Conservation (phyloP, 805 yeast genomes). For the Yarrowia sp. region DNA sequence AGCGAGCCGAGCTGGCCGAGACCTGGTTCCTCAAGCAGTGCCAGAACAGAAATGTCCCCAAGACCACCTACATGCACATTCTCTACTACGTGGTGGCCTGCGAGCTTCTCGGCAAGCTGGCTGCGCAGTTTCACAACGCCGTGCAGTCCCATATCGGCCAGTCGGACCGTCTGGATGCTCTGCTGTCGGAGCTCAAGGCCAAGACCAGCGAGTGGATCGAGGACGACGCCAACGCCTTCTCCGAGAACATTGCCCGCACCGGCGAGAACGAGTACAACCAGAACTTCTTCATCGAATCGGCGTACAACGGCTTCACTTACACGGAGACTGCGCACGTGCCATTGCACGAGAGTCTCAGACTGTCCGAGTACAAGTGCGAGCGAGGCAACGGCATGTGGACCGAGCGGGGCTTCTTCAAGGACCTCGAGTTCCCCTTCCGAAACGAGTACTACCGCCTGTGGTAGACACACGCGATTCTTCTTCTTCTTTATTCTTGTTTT, state of each 20-base stretch:
- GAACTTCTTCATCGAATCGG: slow-evolving; percentile 11
- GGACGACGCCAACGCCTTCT: background rate
- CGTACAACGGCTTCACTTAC: slow-evolving; percentile 15
- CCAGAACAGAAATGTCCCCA: background rate
- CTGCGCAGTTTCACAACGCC: slow-evolving; percentile 1
- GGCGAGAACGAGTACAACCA: slow-evolving; percentile 21
- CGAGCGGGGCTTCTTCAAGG: background rate
- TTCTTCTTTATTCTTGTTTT: background rate
- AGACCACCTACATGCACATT: slow-evolving; percentile 5
- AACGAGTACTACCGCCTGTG: slow-evolving; percentile 13
- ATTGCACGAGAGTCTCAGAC: background rate
- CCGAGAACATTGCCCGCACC: slow-evolving; percentile 10
- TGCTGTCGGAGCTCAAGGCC: background rate
- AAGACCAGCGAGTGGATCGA: background rate
- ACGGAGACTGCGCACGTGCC: background rate
- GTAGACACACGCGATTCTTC: no score
- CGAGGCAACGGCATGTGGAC: slow-evolving; percentile 20
- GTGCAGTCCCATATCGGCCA: background rate
- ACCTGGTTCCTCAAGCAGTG: slow-evolving; percentile 5
- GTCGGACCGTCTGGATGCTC: background rate
- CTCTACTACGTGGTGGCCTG: background rate
- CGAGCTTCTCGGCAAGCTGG: slow-evolving; percentile 2
- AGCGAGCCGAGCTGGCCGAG: slow-evolving; percentile 16
- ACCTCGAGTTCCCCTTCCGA: slow-evolving; percentile 7
- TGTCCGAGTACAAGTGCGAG: slow-evolving; percentile 3